Base-by-base conservation (phyloP, 2,329 filamentous ascomycete genomes). In the Coleophoma cylindrospora region DNA sequence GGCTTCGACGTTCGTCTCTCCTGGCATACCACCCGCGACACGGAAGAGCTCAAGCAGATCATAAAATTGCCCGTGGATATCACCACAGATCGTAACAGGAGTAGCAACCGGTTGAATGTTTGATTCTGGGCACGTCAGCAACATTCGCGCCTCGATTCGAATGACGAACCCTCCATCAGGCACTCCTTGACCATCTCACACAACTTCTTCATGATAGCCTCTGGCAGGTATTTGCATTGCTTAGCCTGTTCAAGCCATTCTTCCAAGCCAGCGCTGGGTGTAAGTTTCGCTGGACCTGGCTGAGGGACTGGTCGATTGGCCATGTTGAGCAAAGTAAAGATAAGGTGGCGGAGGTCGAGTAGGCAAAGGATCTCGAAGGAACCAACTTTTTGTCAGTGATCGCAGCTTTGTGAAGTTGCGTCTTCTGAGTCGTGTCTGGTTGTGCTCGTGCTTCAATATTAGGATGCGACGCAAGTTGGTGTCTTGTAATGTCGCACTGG, bases 151-250 rank as follows among this genome's bases (percentile, higher is more conserved):
- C 27, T 10, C 27, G 9, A 27, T 27, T 27, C 27, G 9, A 10
- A 27, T 27, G 27, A 27, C 73, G 60, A 68, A 94, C 90, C 90
- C 78, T 99, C 94, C 94, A 99, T 99, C 63, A 99, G 79, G 58
- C 90, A 95, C 72, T 97, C 94, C 75, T 99, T 99, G 54, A 97
- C 94, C 67, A 95, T 95, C 74, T 99, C 94, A 69, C 94, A 99
- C 45, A 99, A 80, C 70, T 95, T 89, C 78, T 99, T 99, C 94
- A 99, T 99, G 64, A 95, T 90, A 55, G 86, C 75, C 72, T 99
- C 94, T 45, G 94, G 94, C 47, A 99, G 80, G 69, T 97, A 96
- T 69, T 95, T 94, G 74, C 94, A 97, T 70, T 94, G 88, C 72
- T 96, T 96, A 41, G 94, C 94, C 70, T 95, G 89, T 66, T 94